Conservation (phyloP, 164 flowering plant genomes). For the Vitis amurensis region DNA sequence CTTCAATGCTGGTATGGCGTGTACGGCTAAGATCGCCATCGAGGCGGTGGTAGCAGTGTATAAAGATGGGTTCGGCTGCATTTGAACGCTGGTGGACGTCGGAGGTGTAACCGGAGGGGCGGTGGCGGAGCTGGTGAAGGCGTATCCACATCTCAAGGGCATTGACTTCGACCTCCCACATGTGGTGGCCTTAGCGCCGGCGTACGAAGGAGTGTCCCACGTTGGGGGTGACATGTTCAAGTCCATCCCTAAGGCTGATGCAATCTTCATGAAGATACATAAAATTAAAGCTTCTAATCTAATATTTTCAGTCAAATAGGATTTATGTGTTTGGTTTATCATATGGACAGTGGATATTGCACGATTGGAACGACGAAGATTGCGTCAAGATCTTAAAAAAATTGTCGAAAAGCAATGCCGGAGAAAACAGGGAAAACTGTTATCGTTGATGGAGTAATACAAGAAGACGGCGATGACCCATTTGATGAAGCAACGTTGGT, state of each 20-base stretch:
- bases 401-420: too few relatives aligned
- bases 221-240: constrained; percentile 41
- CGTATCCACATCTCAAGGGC: constrained; percentile 24
- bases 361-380: constrained; percentile 24
- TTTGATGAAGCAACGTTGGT: constrained; percentile 20
- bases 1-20: constrained; percentile 36
- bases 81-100: constrained; percentile 44
- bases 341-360: constrained; percentile 35
- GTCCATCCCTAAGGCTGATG: constrained; percentile 29
- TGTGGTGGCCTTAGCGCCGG: constrained; percentile 30
- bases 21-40: constrained; percentile 22
- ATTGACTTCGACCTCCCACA: constrained; percentile 40
- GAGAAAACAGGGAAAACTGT: constrained; percentile 31
- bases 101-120: constrained; percentile 41
- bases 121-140: constrained; percentile 22
- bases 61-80: constrained; percentile 30
- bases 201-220: constrained; percentile 13
- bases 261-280: constrained; percentile 15
- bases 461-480: constrained; percentile 15
- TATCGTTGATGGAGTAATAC: constrained; percentile 30
- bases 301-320: too few relatives aligned
- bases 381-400: too few relatives aligned
- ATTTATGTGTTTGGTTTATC: too few relatives aligned
- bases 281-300: too few relatives aligned
- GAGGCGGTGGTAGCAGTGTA: constrained; percentile 26